Evolutionary conservation across 257 asterid genomes (phyloP).

Genomic region (Nicotiana tomentosiformis): DNA sequence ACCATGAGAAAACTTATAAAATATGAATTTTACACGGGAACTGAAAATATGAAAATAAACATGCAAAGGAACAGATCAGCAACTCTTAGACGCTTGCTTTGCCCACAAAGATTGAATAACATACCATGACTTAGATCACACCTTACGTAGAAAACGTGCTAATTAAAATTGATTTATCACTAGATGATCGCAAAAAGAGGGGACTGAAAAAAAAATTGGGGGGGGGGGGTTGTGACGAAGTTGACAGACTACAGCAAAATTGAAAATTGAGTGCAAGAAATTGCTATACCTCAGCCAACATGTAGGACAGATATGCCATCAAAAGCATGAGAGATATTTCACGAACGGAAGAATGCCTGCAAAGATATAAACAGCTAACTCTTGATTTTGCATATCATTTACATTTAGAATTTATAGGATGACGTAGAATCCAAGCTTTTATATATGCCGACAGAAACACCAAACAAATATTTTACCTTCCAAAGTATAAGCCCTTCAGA

Average conservation of each 20-base stretch:
- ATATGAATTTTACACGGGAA: neutral
- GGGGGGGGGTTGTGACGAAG: too few species aligned
- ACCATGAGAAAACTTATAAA: neutral
- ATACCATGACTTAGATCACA: neutral
- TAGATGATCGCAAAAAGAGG: neutral
- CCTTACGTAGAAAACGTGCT: too few species aligned
- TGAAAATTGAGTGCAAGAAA: neutral
- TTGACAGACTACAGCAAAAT: neutral
- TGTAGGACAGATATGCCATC: constrained; percentile 92
- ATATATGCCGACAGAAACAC: neutral
- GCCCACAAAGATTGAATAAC: neutral
- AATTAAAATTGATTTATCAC: too few species aligned
- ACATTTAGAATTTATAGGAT: neutral
- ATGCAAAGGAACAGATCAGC: neutral
- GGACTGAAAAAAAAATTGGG: neutral
- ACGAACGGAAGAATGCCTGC: constrained; percentile 85
- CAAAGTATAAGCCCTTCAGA: constrained; percentile 77
- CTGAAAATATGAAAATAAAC: neutral
- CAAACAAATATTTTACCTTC: constrained; percentile 42
- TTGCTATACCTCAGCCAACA: constrained; percentile 82
- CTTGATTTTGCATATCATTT: neutral
- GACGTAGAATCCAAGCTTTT: neutral
- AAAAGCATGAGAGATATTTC: constrained; percentile 83
- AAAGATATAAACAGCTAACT: constrained; percentile 12
- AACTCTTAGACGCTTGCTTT: neutral